phyloP scores from a whole-genome alignment of 2,329 filamentous ascomycete genomes.

The Venturia carpophila region DNA sequence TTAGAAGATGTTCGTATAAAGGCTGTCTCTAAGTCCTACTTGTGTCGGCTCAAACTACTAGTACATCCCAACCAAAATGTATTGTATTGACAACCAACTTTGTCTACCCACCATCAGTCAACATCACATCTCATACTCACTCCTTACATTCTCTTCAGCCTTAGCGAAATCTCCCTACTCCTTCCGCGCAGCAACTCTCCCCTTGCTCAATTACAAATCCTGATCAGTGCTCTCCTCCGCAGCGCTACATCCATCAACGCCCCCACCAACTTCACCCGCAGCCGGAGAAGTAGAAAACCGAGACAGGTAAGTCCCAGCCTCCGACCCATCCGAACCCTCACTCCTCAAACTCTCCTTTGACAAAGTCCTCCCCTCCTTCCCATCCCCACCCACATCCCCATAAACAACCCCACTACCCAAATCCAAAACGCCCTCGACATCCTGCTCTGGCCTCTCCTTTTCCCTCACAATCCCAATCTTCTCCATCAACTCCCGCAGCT shows the following conservation, averaged over 20 bases:
- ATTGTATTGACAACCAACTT: conserved; percentile 21
- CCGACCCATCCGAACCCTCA: neutral
- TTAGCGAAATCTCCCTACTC: neutral
- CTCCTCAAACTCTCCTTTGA: neutral
- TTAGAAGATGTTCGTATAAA: neutral
- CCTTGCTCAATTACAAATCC: neutral
- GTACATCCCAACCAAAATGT: neutral
- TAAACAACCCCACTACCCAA: neutral
- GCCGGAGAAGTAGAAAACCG: neutral
- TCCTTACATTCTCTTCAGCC: neutral
- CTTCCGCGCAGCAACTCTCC: neutral
- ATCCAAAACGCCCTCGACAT: neutral
- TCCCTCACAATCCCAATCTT: neutral
- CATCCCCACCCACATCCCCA: neutral
- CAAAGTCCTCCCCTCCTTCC: neutral
- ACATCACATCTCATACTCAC: neutral
- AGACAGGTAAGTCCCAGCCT: neutral
- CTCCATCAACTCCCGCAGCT: neutral
- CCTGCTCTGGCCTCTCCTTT: neutral
- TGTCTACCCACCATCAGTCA: neutral
- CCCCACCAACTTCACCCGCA: neutral
- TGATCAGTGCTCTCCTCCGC: neutral
- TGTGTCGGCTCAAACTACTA: too few species aligned
- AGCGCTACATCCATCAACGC: neutral
- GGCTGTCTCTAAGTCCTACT: neutral